Percentiles rank a stretch among this genome's conserved stretches.
phyloP scores from a whole-genome alignment of 257 asterid species.

The Lithospermum erythrorhizon region DNA sequence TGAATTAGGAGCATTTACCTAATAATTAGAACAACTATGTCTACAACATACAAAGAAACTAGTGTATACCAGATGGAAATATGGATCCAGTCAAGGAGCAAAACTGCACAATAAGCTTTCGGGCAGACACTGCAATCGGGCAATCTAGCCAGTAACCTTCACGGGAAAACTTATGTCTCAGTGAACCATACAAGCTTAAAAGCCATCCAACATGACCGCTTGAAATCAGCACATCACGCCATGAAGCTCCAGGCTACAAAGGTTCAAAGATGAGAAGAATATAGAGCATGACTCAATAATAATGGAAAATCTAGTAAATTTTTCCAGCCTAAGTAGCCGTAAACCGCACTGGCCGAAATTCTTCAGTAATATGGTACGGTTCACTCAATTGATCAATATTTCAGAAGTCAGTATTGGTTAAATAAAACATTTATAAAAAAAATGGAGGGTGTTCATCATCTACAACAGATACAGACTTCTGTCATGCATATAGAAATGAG shows the following conservation, averaged over 20 bases:
- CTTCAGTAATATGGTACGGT: too few relatives aligned
- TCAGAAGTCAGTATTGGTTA: background rate
- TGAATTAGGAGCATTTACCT: background rate
- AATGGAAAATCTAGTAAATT: background rate
- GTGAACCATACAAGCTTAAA: slow-evolving; percentile 59
- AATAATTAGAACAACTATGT: background rate
- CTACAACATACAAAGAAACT: slow-evolving; percentile 2
- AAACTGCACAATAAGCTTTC: slow-evolving; percentile 74
- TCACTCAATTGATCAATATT: background rate
- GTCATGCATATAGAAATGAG: background rate
- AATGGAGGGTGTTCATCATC: too few relatives aligned
- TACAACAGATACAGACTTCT: too few relatives aligned
- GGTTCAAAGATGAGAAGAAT: slow-evolving; percentile 13
- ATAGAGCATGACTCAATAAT: slow-evolving; percentile 4
- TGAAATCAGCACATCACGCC: slow-evolving; percentile 75
- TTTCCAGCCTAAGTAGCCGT: background rate
- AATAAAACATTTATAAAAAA: too few relatives aligned
- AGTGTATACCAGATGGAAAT: slow-evolving; percentile 67
- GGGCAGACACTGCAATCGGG: slow-evolving; percentile 89
- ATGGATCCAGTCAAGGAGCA: slow-evolving; percentile 69
- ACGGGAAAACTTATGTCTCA: slow-evolving; percentile 70
- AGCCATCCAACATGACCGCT: slow-evolving; percentile 92
- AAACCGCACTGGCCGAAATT: background rate
- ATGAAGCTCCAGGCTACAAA: slow-evolving; percentile 78
- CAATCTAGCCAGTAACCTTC: slow-evolving; percentile 89